A percentile compares a stretch with the other conserved stretches of the same genome.
These are phyloP conservation scores for Fusarium sp. DNA, from an alignment of 2,329 filamentous ascomycete genomes.

Conservation along the genomic window DNA sequence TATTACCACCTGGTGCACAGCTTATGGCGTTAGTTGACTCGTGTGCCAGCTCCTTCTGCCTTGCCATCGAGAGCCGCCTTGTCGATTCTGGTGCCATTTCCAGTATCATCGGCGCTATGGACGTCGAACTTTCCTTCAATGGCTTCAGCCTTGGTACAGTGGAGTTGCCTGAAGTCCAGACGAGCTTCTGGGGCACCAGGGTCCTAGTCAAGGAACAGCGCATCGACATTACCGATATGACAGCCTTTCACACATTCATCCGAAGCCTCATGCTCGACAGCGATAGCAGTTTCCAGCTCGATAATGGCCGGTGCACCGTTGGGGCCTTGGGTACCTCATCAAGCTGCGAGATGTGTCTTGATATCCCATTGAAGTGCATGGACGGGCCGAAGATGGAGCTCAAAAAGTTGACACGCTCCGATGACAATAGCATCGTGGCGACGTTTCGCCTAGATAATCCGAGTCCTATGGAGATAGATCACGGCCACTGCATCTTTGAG, in stretches of 20 bases:
- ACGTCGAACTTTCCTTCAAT: constrained; percentile 45
- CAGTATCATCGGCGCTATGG: constrained; percentile 44
- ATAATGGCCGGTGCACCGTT: constrained; percentile 43
- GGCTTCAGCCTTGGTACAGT: constrained; percentile 44
- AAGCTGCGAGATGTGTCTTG: constrained; percentile 33
- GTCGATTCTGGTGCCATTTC: constrained; percentile 45
- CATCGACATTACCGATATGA: constrained; percentile 44
- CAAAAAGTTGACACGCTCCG: constrained; percentile 33
- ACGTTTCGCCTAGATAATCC: constrained; percentile 43
- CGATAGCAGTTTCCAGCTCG: constrained; percentile 42
- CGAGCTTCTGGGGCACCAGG: constrained; percentile 42
- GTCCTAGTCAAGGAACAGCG: constrained; percentile 42
- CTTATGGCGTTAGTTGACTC: background rate
- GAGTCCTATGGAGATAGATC: constrained; percentile 46
- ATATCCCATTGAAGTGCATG: constrained; percentile 44
- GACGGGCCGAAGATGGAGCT: constrained; percentile 37
- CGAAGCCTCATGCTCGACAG: constrained; percentile 44
- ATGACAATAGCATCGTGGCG: constrained; percentile 26
- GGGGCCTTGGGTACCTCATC: constrained; percentile 39
- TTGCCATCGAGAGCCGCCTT: constrained; percentile 45
- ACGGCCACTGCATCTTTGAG: constrained; percentile 46
- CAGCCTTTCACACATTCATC: constrained; percentile 45
- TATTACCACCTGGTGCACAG: background rate
- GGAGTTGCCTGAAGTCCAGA: constrained; percentile 43
- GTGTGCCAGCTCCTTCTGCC: constrained; percentile 42